A percentile compares a stretch with the other conserved stretches of the same genome.
Conservation (phyloP, 352 stramenopile species). For the Globisporangium carolinianum region DNA sequence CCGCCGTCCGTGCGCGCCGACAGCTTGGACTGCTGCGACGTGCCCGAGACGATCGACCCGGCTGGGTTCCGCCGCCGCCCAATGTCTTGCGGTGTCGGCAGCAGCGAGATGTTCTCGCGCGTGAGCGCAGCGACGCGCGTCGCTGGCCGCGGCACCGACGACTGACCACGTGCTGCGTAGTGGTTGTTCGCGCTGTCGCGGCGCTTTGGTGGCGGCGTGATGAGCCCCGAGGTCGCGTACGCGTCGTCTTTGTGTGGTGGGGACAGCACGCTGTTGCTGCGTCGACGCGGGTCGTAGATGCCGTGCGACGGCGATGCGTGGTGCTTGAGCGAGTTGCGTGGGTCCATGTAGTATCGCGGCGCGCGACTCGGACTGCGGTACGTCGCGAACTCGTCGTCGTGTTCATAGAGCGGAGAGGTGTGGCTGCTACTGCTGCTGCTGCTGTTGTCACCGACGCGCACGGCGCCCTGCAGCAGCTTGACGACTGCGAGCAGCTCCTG, state of each 20-base stretch:
- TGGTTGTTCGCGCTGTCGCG: constrained; percentile 8
- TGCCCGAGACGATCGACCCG: constrained; percentile 45
- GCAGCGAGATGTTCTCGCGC: constrained; percentile 70
- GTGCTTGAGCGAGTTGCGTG: constrained; percentile 8
- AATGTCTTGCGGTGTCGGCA: constrained; percentile 36
- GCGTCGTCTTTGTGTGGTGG: neutral
- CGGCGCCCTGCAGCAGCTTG: constrained; percentile 29
- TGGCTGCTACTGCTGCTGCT: neutral
- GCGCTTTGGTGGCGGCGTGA: constrained; percentile 24
- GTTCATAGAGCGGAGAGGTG: constrained; percentile 7
- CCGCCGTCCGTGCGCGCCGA: constrained; percentile 73
- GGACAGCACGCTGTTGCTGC: constrained; percentile 9
- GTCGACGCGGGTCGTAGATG: constrained; percentile 11
- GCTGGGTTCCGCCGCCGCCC: constrained; percentile 22
- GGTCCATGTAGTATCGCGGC: constrained; percentile 11
- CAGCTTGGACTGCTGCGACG: constrained; percentile 62
- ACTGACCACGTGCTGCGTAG: constrained; percentile 2
- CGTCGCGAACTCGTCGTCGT: constrained; percentile 20
- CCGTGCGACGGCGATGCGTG: constrained; percentile 6
- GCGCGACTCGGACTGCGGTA: constrained; percentile 21
- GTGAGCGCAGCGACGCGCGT: constrained; percentile 63
- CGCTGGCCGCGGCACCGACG: constrained; percentile 22
- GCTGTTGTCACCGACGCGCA: constrained; percentile 24
- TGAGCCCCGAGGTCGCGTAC: constrained; percentile 17
- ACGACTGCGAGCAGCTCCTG: constrained; percentile 53